Percentiles rank a stretch among this genome's conserved stretches.
These are phyloP conservation scores for Eleusine coracana DNA, from an alignment of 176 grass and related monocot species.

Conservation along the genomic window DNA sequence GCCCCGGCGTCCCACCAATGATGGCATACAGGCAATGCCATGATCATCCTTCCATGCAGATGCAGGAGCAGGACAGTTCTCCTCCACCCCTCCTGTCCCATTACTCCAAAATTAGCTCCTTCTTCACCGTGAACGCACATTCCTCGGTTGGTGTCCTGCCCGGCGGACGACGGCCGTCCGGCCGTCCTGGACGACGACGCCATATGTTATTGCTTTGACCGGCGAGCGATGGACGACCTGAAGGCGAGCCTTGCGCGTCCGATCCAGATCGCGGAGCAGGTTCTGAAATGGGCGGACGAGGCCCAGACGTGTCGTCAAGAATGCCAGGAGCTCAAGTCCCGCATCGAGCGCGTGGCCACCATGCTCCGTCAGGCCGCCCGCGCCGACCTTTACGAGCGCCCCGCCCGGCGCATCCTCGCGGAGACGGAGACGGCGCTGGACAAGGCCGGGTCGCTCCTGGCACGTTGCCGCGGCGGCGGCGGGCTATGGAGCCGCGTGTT, in stretches of 20 bases:
- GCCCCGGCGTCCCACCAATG: too few species aligned
- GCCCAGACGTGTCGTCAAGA: slow-evolving; percentile 64
- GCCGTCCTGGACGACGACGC: not conserved
- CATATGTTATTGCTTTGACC: too few species aligned
- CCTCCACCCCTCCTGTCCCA: not conserved
- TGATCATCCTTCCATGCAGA: not conserved
- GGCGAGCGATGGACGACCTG: slow-evolving; percentile 59
- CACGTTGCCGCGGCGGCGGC: slow-evolving; percentile 45
- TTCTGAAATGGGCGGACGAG: slow-evolving; percentile 83
- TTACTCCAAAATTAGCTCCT: not conserved
- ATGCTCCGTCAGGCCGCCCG: slow-evolving; percentile 91
- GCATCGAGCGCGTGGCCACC: slow-evolving; percentile 68
- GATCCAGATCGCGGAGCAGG: slow-evolving; percentile 94
- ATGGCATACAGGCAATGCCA: not conserved
- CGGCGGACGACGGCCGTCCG: not conserved
- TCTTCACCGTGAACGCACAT: not conserved
- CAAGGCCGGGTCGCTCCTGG: slow-evolving; percentile 54
- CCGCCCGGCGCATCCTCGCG: slow-evolving; percentile 77
- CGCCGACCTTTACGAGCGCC: slow-evolving; percentile 89
- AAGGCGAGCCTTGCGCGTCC: slow-evolving; percentile 80
- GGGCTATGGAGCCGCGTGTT: slow-evolving; percentile 57
- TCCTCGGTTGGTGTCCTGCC: not conserved
- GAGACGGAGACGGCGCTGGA: slow-evolving; percentile 83
- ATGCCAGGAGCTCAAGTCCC: slow-evolving; percentile 73
- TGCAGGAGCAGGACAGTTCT: not conserved